Conservation (phyloP, 2,329 filamentous ascomycete genomes). For the Cladophialophora exuberans region DNA sequence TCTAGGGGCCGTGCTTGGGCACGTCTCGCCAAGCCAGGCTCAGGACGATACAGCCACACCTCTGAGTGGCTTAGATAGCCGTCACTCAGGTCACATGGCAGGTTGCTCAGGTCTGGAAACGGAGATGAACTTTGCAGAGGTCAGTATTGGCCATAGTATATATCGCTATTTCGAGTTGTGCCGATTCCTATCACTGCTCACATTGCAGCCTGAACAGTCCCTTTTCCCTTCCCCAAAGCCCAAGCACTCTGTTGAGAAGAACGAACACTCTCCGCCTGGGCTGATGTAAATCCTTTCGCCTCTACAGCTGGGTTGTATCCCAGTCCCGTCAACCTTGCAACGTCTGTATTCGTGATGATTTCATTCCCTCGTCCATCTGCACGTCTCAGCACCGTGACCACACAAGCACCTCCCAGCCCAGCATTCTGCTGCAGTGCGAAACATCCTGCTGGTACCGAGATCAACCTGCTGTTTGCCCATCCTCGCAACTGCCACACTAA, state of each 20-base stretch:
- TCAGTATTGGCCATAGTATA: too few relatives aligned
- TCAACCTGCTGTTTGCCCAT: conserved; percentile 78
- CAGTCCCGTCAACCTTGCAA: background rate
- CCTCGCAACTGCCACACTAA: conserved; percentile 92
- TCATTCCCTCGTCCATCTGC: conserved; percentile 1
- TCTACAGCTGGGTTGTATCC: conserved; percentile 3
- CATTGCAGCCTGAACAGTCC: too few relatives aligned
- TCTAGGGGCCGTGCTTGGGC: too few relatives aligned
- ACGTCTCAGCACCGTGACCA: conserved; percentile 75
- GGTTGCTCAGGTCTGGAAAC: too few relatives aligned
- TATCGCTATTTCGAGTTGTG: too few relatives aligned
- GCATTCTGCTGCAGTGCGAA: conserved; percentile 73
- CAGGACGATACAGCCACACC: too few relatives aligned
- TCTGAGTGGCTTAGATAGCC: too few relatives aligned
- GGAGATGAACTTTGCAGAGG: too few relatives aligned
- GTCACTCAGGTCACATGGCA: too few relatives aligned
- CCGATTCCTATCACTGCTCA: too few relatives aligned
- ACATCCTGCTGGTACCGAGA: conserved; percentile 60
- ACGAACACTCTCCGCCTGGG: background rate
- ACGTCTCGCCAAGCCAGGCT: too few relatives aligned
- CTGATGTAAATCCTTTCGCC: background rate
- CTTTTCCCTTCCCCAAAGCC: conserved; percentile 1
- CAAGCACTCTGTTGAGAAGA: background rate
- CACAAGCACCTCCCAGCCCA: conserved; percentile 84
- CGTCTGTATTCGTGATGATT: background rate